A percentile compares a stretch with the other conserved stretches of the same genome.
Conservation (phyloP, 2,329 filamentous ascomycete species). For the Aspergillus tubingensis region DNA sequence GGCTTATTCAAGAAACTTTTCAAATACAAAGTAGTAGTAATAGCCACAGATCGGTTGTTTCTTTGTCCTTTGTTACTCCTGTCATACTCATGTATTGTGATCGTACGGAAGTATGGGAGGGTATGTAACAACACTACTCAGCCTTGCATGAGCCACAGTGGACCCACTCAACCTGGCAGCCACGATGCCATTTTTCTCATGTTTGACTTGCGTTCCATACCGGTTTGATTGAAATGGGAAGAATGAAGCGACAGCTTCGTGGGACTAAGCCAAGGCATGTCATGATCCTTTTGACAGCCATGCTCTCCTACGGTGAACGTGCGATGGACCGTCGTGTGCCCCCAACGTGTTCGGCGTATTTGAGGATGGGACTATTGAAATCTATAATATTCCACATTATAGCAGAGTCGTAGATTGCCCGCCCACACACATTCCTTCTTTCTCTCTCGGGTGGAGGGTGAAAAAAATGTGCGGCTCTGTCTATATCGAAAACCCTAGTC, state of each 20-base stretch:
- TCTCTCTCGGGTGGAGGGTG: too few species aligned
- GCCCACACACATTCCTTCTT: too few species aligned
- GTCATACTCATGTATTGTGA: not conserved
- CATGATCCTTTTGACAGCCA: not conserved
- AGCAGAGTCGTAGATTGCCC: too few species aligned
- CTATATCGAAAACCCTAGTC: slow-evolving; percentile 6
- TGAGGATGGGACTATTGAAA: slow-evolving; percentile 2
- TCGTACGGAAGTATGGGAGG: not conserved
- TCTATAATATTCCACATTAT: slow-evolving; percentile 8
- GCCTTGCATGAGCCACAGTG: slow-evolving; percentile 25
- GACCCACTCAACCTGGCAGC: slow-evolving; percentile 10
- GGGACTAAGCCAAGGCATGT: not conserved
- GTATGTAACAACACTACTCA: slow-evolving; percentile 10
- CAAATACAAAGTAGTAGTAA: not conserved
- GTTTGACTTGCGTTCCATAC: not conserved
- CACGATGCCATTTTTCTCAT: slow-evolving; percentile 5
- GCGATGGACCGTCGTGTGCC: not conserved
- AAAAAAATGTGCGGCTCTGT: slow-evolving; percentile 22
- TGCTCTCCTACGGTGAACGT: not conserved
- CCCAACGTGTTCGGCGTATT: not conserved
- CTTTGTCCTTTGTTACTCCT: slow-evolving; percentile 3
- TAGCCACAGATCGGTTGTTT: not conserved
- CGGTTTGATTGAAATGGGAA: not conserved
- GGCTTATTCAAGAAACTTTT: not conserved
- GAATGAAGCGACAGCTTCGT: not conserved